Evolutionary conservation across 2,329 filamentous ascomycete genomes (phyloP).

Genomic region (Grosmannia clavigera): DNA sequence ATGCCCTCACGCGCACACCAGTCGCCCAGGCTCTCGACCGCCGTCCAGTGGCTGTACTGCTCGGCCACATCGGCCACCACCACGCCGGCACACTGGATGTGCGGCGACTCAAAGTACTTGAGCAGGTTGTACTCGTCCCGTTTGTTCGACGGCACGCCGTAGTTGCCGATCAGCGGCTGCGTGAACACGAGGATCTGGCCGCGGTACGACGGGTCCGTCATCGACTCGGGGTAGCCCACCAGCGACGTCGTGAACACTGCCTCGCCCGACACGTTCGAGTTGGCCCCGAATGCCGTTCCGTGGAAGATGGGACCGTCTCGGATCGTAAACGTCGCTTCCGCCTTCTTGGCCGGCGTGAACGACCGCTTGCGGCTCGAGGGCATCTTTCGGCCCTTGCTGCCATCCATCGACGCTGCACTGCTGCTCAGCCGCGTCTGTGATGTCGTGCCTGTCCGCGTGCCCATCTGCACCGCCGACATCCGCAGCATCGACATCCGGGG

Average conservation of each 20-base stretch:
- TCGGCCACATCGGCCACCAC: conserved; percentile 91
- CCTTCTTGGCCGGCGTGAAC: conserved; percentile 50
- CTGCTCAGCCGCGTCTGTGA: conserved; percentile 23
- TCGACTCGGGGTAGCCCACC: conserved; percentile 93
- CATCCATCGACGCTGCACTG: conserved; percentile 39
- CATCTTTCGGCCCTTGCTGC: conserved; percentile 58
- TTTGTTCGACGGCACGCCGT: conserved; percentile 79
- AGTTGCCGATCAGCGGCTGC: conserved; percentile 95
- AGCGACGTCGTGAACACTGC: conserved; percentile 97
- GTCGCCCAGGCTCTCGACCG: conserved; percentile 80
- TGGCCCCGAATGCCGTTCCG: conserved; percentile 92
- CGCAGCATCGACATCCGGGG: conserved; percentile 25
- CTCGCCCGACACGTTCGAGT: conserved; percentile 93
- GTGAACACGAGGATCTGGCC: conserved; percentile 98
- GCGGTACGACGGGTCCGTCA: conserved; percentile 78
- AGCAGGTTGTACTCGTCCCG: conserved; percentile 83
- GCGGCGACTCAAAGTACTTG: conserved; percentile 96
- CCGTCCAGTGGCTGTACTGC: conserved; percentile 97
- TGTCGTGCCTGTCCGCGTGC: conserved; percentile 8
- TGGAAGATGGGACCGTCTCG: conserved; percentile 92
- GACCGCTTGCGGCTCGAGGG: conserved; percentile 44
- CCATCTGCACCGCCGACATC: conserved; percentile 10
- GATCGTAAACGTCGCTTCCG: conserved; percentile 89
- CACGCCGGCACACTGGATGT: conserved; percentile 91
- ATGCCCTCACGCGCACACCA: conserved; percentile 97